Evolutionary conservation across 2,329 filamentous ascomycete species (phyloP).

Genomic region (Teratosphaeria viscida): DNA sequence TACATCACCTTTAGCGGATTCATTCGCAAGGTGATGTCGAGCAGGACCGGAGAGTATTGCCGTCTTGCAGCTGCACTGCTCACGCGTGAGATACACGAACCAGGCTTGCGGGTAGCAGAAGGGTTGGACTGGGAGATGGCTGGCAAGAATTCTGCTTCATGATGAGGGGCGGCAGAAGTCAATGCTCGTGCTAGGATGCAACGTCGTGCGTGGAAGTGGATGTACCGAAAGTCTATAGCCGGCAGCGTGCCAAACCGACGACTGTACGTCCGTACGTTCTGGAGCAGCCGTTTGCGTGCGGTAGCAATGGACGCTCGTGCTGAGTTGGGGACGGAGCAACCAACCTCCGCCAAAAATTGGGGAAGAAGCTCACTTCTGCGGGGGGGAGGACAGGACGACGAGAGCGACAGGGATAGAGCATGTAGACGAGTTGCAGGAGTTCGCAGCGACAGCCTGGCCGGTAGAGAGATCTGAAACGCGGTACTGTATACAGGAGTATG

Average conservation of each 20-base stretch:
- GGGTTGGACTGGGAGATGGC: not conserved
- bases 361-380: too few relatives aligned
- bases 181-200: not conserved
- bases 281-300: too few relatives aligned
- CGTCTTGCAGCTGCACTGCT: not conserved
- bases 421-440: too few relatives aligned
- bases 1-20: not conserved
- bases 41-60: not conserved
- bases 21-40: not conserved
- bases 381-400: too few relatives aligned
- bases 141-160: not conserved
- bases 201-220: not conserved
- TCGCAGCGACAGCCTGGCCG: too few relatives aligned
- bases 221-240: not conserved
- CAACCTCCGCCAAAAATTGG: too few relatives aligned
- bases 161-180: not conserved
- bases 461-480: too few relatives aligned
- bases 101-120: not conserved
- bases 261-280: not conserved
- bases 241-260: not conserved
- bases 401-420: too few relatives aligned
- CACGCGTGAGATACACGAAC: not conserved
- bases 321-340: too few relatives aligned
- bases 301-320: too few relatives aligned
- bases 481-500: too few relatives aligned